Conservation (phyloP, 345 rosid genomes). For the Nasturtium officinale region DNA sequence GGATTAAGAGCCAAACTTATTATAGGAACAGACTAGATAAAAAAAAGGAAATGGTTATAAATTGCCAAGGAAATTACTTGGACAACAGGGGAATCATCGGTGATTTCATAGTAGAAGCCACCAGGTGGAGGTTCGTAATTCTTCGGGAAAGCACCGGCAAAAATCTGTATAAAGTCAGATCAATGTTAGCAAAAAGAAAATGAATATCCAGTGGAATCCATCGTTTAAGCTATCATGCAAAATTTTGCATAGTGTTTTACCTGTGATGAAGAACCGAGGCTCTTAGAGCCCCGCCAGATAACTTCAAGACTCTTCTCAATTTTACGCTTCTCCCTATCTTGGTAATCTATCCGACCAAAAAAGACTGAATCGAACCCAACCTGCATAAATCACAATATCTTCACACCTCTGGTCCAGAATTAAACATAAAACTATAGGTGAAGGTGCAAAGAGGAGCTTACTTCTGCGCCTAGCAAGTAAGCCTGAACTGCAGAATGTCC, state of each 20-base stretch:
- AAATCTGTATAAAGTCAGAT: constrained; percentile 57
- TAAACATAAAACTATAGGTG: neutral
- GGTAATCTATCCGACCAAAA: constrained; percentile 95
- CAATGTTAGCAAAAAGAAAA: constrained; percentile 26
- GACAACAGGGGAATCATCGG: constrained; percentile 68
- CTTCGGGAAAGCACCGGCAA: constrained; percentile 92
- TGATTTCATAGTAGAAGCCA: constrained; percentile 93
- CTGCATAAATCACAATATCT: constrained; percentile 48
- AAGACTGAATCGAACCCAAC: constrained; percentile 91
- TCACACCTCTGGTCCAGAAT: constrained; percentile 16
- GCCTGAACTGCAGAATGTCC: constrained; percentile 99
- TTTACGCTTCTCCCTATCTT: constrained; percentile 81
- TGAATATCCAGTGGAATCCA: neutral
- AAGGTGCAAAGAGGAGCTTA: constrained; percentile 34
- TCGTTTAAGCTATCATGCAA: neutral
- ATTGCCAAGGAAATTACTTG: constrained; percentile 57
- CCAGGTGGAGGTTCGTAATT: constrained; percentile 96
- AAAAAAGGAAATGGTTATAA: constrained; percentile 22
- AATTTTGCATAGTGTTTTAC: constrained; percentile 39
- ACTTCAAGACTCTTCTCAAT: constrained; percentile 91
- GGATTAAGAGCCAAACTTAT: constrained; percentile 33
- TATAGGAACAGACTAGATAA: constrained; percentile 11
- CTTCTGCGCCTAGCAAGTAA: constrained; percentile 92
- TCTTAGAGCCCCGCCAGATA: constrained; percentile 90
- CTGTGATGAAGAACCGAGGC: constrained; percentile 87